Evolutionary conservation across 2,329 filamentous ascomycete genomes (phyloP), one percentile per base, ranked within the genome.

Genomic region (Beauveria scarabaeidicola): DNA sequence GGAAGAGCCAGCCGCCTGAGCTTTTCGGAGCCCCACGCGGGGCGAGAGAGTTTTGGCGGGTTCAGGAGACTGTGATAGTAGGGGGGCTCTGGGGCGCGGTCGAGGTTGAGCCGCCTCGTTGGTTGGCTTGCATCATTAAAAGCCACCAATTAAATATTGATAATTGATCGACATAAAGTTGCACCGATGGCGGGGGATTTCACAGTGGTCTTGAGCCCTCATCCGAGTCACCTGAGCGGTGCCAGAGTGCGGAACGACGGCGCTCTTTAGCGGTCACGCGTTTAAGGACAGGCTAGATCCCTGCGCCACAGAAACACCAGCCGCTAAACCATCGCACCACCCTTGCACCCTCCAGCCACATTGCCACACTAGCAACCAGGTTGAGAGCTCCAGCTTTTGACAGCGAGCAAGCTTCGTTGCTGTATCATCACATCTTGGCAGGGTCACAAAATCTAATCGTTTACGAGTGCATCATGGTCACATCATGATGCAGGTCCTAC

Each of bases 221-320:
- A 40, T 29, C 43, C 25, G 7, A 36, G 58, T 60, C 58, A 60
- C 51, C 51, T 60, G 58, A 60, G 58, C 58, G 58, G 58, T 38
- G 23, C 52, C 25, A 32, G 44, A 17, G 38, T 17, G 52, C 52
- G 58, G 58, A 47, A 51, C 44, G 21, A 19, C 58, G 43, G 52
- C 36, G 25, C 46, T 25, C 36, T 25, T 55, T 46, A 51, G 58
- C 58, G 58, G 52, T 56, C 52, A 60, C 58, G 58, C 56, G 23
- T 41, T 46, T 5, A 5, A 38, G 23, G n/a, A 29, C 21, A 29
- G 23, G 17, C 13, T 25, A 29, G 17, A 32, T 48, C n/a, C 43
- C 38, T 43, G 29, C 40, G 36, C 51, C 51, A 27, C 53, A 56
- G 25, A 29, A 13, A 29, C n/a, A 25, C 15, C 46, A 48, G 25